Evolutionary conservation across 768 basidiomycete species (phyloP), one percentile per base, ranked within the genome.

Genomic region (Chlorophyllum brunneum): DNA sequence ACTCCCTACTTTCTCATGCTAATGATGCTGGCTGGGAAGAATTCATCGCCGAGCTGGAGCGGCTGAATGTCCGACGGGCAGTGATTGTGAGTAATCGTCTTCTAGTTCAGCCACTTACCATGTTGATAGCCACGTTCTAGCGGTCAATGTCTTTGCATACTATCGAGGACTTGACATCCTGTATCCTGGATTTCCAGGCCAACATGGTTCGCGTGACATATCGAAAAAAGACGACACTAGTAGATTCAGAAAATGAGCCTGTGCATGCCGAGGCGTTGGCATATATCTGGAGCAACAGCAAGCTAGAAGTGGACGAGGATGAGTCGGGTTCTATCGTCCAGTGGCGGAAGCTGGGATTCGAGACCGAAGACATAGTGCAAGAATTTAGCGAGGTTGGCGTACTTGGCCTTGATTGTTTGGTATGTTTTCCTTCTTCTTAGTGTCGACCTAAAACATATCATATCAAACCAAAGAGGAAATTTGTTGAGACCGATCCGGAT

Each of bases 131-230:
- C 46, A 16, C 24, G 40, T 49, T 24, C 15, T 59, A 93, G 89
- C 82, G 85, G 51, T 76, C 93, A 42, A 93, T 92, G 89, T 83
- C 86, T 6, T 78, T 86, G 26, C 86, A 90, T 58, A 86, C 83
- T 24, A 80, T 83, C 43, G 88, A 91, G 56, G 91, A 93, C 61
- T 70, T 92, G 48, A 83, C 86, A 5, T 92, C 90, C 0, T 86
- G 84, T 53, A 86, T 94, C 41, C 76, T 93, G 50, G 88, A 93
- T 63, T 94, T 93, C 66, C 92, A 94, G 70, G 84, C 88, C 23
- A 92, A 91, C 66, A 80, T 92, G 54, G 74, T 89, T 49, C 82
- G 88, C 33, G 81, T 91, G 24, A 82, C 81, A 11, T 87, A 88
- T 64, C 81, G 86, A 50, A 88, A 86, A 71, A 92, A 92, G 70